Conservation (phyloP, 2,329 filamentous ascomycete genomes). For the Tolypocladium ophioglossoides region DNA sequence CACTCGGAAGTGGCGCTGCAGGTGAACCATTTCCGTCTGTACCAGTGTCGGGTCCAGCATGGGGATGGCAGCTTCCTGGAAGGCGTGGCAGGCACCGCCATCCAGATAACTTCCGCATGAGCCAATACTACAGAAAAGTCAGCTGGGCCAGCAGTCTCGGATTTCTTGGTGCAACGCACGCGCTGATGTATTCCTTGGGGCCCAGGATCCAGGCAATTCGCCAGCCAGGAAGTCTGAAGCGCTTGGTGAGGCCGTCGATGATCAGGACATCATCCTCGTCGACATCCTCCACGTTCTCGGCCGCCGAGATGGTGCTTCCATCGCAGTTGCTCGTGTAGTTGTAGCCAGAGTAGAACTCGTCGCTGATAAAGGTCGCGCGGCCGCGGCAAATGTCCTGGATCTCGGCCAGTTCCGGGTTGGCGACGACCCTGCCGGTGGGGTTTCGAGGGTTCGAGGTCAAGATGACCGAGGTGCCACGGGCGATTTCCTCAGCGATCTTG, state of each 20-base stretch:
- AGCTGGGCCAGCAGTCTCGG: neutral
- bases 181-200: slow-evolving; percentile 91
- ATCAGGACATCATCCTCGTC: slow-evolving; percentile 86
- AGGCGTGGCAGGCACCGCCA: slow-evolving; percentile 86
- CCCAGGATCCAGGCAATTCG: slow-evolving; percentile 94
- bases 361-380: slow-evolving; percentile 83
- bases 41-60: slow-evolving; percentile 88
- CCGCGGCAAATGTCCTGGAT: slow-evolving; percentile 92
- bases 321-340: slow-evolving; percentile 93
- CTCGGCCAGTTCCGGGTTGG: slow-evolving; percentile 73
- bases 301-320: slow-evolving; percentile 77
- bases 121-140: slow-evolving; percentile 46
- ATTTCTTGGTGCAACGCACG: slow-evolving; percentile 31
- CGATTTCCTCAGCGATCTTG: slow-evolving; percentile 86
- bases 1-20: slow-evolving; percentile 76
- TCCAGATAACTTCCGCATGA: slow-evolving; percentile 91
- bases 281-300: slow-evolving; percentile 83
- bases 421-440: slow-evolving; percentile 80
- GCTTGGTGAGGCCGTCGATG: slow-evolving; percentile 92
- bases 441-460: slow-evolving; percentile 93
- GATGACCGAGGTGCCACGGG: slow-evolving; percentile 77
- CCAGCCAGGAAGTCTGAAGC: slow-evolving; percentile 93
- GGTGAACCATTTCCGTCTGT: slow-evolving; percentile 73
- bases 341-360: slow-evolving; percentile 95
- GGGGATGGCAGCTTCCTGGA: slow-evolving; percentile 84